Percentiles rank a stretch among this genome's conserved stretches.
phyloP scores from a whole-genome alignment of 2,329 filamentous ascomycete species.

The Blumeriella jaapii region DNA sequence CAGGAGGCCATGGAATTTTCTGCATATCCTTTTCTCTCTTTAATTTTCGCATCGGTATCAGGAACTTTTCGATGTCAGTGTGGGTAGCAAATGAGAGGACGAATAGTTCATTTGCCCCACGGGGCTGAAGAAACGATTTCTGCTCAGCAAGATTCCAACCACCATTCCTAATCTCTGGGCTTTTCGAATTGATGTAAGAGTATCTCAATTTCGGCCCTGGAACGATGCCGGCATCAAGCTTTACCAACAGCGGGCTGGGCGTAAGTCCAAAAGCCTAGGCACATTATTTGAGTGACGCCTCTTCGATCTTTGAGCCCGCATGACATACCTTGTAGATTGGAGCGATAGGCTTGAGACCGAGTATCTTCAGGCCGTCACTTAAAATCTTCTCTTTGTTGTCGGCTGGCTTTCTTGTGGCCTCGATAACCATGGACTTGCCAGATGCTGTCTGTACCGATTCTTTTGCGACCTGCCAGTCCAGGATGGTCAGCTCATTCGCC shows the following conservation, averaged over 20 bases:
- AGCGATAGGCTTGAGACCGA: background rate
- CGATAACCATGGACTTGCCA: background rate
- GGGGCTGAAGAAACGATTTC: background rate
- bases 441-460: background rate
- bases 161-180: background rate
- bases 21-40: too few species aligned
- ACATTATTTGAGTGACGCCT: background rate
- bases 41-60: too few species aligned
- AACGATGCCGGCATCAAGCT: background rate
- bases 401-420: background rate
- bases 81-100: background rate
- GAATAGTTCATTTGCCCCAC: background rate
- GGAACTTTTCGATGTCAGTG: background rate
- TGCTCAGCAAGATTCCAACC: background rate
- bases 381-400: background rate
- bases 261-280: background rate
- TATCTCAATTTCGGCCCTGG: background rate
- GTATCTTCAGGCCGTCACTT: background rate
- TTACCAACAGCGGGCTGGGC: background rate
- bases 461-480: slow-evolving; percentile 6
- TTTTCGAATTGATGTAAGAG: background rate
- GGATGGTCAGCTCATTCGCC: slow-evolving; percentile 4
- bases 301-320: too few species aligned
- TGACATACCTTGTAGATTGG: too few species aligned
- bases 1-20: too few species aligned